Conservation (phyloP, 2,329 filamentous ascomycete genomes). For the Rosellinia necatrix region DNA sequence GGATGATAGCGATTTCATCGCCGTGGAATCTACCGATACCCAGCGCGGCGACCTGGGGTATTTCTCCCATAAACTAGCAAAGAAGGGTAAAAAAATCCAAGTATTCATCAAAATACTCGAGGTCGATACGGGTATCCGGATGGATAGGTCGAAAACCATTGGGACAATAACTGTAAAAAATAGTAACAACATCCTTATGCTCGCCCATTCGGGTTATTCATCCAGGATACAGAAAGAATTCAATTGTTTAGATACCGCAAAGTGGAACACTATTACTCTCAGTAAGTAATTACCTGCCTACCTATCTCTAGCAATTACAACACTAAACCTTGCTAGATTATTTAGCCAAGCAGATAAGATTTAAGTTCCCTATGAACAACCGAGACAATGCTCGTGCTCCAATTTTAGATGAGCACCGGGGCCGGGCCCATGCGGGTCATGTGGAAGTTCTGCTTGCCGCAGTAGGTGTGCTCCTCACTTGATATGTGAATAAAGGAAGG, state of each 20-base stretch:
- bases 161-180: constrained; percentile 28
- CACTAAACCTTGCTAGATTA: constrained; percentile 17
- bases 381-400: constrained; percentile 26
- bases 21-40: not conserved
- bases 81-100: constrained; percentile 26
- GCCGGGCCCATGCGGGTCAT: constrained; percentile 34
- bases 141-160: constrained; percentile 31
- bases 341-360: constrained; percentile 25
- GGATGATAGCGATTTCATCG: not conserved
- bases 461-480: constrained; percentile 20
- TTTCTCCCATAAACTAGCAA: not conserved
- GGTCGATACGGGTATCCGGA: constrained; percentile 25
- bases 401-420: constrained; percentile 22
- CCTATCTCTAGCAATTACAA: not conserved
- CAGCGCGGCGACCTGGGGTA: not conserved
- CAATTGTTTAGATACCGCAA: constrained; percentile 24
- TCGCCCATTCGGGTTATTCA: constrained; percentile 29
- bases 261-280: constrained; percentile 30
- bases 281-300: constrained; percentile 2
- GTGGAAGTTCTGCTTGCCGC: constrained; percentile 32
- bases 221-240: constrained; percentile 14
- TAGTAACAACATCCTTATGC: constrained; percentile 25
- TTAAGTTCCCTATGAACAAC: constrained; percentile 28
- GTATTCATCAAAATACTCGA: constrained; percentile 24
- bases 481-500: too few species aligned